Evolutionary conservation across 2,329 filamentous ascomycete species (phyloP), one percentile per base, ranked within the genome.

Genomic region (Aphanocladium album): DNA sequence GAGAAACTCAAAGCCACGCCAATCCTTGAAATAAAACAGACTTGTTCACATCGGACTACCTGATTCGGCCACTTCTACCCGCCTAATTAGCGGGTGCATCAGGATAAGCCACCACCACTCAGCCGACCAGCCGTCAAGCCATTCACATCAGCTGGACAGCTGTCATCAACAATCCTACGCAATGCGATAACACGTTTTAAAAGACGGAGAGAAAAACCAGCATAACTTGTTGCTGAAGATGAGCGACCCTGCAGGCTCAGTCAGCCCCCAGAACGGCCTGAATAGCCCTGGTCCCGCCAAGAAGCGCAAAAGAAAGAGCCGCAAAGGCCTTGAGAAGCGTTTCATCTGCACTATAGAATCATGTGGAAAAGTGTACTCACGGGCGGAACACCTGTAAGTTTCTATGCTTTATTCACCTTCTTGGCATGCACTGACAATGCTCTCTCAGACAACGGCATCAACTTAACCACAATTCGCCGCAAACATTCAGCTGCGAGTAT

Each of bases 361-460:
- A 43, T 99, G 95, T 69, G 93, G 91, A 45, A 99, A 97, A 80
- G 96, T 89, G 72, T 99, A 99, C 73, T 97, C 93, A 27, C 85
- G 95, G 71, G 93, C 95, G 9, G 95, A 98, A 76, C 95, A 99
- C 79, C 80, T 99, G 78, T 97, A 84, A 81, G 82, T 61, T 39
- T 61, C 68, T 75, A 3, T 5, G n/a, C 6, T 19, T 11, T 43
- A 57, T 60, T 70, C 74, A 23, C 8, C 8, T 25, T n/a, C 16
- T 23, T 11, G 9, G 35, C 41, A 39, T 35, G 5, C n/a, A 16
- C 27, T 54, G 62, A 76, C 63, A 39, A 59, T 21, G 56, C 16
- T 19, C 21, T 9, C 45, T 21, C 63, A 88, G 85, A 50, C 86
- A 97, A 77, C 87, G 95, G 50, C 93, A 98, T 76, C 93, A 98